Evolutionary conservation across 2,329 filamentous ascomycete genomes (phyloP).

Genomic region (Colletotrichum coccodes): DNA sequence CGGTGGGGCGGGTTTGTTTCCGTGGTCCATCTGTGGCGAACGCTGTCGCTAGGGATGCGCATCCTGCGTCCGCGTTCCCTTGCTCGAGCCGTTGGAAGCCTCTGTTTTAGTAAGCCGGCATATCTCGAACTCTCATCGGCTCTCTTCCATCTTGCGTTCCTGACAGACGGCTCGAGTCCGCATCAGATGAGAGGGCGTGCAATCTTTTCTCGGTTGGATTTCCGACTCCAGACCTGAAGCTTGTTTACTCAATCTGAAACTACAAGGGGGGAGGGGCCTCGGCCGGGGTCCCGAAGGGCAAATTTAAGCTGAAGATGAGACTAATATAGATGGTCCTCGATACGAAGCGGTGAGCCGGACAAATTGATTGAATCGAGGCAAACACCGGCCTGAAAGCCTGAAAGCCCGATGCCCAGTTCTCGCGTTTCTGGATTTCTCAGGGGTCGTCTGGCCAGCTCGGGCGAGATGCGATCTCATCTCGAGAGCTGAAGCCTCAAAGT

Average conservation of each 20-base stretch:
- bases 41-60: background rate
- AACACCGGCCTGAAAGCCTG: background rate
- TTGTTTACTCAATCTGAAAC: constrained; percentile 22
- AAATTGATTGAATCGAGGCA: background rate
- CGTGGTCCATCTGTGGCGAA: background rate
- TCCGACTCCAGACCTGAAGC: background rate
- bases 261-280: constrained; percentile 3
- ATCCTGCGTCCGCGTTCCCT: background rate
- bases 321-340: constrained; percentile 17
- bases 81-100: background rate
- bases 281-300: constrained; percentile 1
- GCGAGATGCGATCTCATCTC: background rate
- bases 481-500: background rate
- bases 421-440: background rate
- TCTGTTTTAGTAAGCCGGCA: background rate
- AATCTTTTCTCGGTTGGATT: background rate
- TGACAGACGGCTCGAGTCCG: background rate
- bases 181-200: background rate
- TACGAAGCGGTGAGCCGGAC: constrained; percentile 19
- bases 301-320: constrained; percentile 16
- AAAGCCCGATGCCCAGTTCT: background rate
- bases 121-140: background rate
- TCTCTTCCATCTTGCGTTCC: background rate
- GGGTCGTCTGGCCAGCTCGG: background rate
- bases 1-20: background rate